Evolutionary conservation across 345 rosid species (phyloP), one percentile per base, ranked within the genome.

Genomic region (Sonneratia caseolaris): DNA sequence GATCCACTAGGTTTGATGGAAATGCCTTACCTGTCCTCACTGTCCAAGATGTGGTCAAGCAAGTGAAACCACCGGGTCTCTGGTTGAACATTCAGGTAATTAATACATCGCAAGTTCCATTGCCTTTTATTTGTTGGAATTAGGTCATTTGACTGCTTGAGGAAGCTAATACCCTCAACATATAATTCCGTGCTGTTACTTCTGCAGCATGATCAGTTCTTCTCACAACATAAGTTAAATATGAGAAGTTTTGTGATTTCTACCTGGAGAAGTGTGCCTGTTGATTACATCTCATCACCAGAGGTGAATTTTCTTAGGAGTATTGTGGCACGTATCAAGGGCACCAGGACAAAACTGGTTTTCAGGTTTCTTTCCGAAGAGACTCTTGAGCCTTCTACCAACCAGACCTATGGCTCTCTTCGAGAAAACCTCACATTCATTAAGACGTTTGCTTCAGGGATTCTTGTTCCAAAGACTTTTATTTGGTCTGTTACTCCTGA

Each of bases 21-120:
- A 78, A 42, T 71, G 0, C 0, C 8, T 76, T 69, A 37, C 56
- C 9, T 2, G 86, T 94, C 68, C 71, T 74, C 70, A 85, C 87
- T 7, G 92, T 83, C 56, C 73, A 84, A 78, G 70, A 80, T 27
- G 72, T 92, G 36, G 75, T 78, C 64, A 66, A 6, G 8, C 77
- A 80, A 61, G 2, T 87, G 10, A 77, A 74, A 64, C 93, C 89
- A n/a, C 72, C 48, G 2, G 79, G 81, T 21, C 74, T 84, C 61
- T 94, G 97, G 98, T 80, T 91, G 84, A 91, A 94, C 76, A 77
- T 94, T 84, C 95, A 94, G 96, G 98, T 91, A 79, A 73, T 53
- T 22, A 19, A 40, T 65, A 5, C 12, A 75, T 15, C 64, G 55
- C 45, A 4, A 35, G 69, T 48, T 18, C 35, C 9, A 32, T 36